These are phyloP conservation scores for Ceratocystis harringtonii DNA, from an alignment of 2,329 filamentous ascomycete genomes.

Conservation along the genomic window DNA sequence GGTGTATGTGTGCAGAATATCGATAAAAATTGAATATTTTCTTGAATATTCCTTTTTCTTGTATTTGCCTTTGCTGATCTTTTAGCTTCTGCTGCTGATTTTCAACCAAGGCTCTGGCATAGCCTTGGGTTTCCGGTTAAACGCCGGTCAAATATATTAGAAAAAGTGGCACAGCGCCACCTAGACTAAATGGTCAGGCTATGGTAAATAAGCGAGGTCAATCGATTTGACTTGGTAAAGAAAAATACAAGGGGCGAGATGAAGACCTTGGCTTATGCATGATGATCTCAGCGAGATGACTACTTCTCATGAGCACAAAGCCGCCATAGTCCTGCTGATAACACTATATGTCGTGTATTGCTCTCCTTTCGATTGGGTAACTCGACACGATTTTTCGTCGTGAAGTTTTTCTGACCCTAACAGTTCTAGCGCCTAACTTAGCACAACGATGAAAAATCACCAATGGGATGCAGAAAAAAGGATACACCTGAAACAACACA, in stretches of 20 bases:
- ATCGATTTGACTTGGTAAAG: too few species aligned
- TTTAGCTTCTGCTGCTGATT: neutral
- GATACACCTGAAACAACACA: neutral
- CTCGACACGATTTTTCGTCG: neutral
- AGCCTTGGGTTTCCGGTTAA: neutral
- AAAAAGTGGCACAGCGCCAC: neutral
- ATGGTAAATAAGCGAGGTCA: too few species aligned
- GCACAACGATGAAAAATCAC: neutral
- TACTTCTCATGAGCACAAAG: too few species aligned
- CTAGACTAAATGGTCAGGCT: too few species aligned
- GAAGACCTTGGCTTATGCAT: too few species aligned
- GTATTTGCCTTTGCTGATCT: neutral
- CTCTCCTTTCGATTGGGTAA: too few species aligned
- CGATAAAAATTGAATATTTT: neutral
- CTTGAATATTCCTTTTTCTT: neutral
- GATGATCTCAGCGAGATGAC: too few species aligned
- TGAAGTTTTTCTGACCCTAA: neutral
- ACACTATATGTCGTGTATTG: too few species aligned
- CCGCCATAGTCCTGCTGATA: too few species aligned
- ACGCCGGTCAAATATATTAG: neutral
- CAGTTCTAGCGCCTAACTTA: neutral
- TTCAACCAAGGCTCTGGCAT: constrained; percentile 8
- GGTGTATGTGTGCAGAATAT: neutral
- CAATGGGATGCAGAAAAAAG: neutral
- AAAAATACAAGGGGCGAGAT: too few species aligned